Percentiles rank a stretch among this genome's conserved stretches.
These are phyloP conservation scores for Phytophthora citricola DNA, from an alignment of 352 stramenopile genomes.

Conservation along the genomic window DNA sequence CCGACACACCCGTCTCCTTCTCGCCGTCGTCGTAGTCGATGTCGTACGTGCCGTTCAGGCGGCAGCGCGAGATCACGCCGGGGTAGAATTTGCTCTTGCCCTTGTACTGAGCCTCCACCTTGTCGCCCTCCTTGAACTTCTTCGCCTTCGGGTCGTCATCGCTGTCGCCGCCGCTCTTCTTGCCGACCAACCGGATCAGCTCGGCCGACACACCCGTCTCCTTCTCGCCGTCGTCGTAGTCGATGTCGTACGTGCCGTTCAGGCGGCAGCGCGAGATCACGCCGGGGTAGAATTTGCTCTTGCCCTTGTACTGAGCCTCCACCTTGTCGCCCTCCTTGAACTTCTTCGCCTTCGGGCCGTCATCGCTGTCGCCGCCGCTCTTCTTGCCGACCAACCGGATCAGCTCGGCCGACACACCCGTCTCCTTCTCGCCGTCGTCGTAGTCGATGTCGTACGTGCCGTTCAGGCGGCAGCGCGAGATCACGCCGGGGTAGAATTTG, in stretches of 20 bases:
- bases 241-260: slow-evolving; percentile 81
- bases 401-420: slow-evolving; percentile 48
- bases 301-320: slow-evolving; percentile 71
- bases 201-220: slow-evolving; percentile 59
- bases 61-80: slow-evolving; percentile 64
- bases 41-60: slow-evolving; percentile 76
- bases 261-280: slow-evolving; percentile 61
- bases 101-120: slow-evolving; percentile 71
- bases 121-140: too few species aligned
- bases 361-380: slow-evolving; percentile 24
- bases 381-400: slow-evolving; percentile 39
- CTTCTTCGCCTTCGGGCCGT: slow-evolving; percentile 27
- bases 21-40: slow-evolving; percentile 87
- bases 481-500: slow-evolving; percentile 76
- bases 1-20: slow-evolving; percentile 58
- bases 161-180: slow-evolving; percentile 27
- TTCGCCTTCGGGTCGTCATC: slow-evolving; percentile 27
- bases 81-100: slow-evolving; percentile 72
- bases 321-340: too few species aligned
- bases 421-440: slow-evolving; percentile 81
- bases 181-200: slow-evolving; percentile 40
- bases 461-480: slow-evolving; percentile 60
- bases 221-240: slow-evolving; percentile 83
- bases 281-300: slow-evolving; percentile 72
- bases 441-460: slow-evolving; percentile 85